Base-by-base conservation (phyloP, 257 asterid species). In the Salvia rosmarinus region DNA sequence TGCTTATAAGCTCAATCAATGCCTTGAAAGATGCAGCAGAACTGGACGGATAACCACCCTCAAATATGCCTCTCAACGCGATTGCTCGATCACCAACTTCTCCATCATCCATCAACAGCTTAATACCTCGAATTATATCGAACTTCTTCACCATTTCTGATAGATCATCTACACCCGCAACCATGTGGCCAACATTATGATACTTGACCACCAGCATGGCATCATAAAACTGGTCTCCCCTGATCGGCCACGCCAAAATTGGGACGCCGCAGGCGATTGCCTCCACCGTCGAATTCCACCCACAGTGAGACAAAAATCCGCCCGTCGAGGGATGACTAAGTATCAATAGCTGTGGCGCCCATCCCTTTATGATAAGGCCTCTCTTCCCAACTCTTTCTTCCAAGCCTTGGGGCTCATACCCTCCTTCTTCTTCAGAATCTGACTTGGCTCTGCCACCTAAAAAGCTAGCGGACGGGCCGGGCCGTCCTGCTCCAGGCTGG, bases 251-350 rank as follows among this genome's bases (percentile, higher is more conserved):
- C 6, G 89, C 91, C 84, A 89, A 20, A 7, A 89, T 67, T 1
- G 96, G 90, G 2, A 84, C 55, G 13, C 94, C 95, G 4, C 78
- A 77, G 17, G 89, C 96, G 2, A 87, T 77, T 0, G 92, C 87
- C 75, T 91, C 95, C 35, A 83, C 71, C 0, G 88, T 83, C 1
- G 97, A 91, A 74, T 87, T 91, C 93, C 96, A 89, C 5, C 97
- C 95, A 23, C 93, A 91, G 40, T 91, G 95, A 17, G 92, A 84
- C 23, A 91, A 0, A 19, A 87, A 91, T 5, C 96, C 92, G 2
- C 96, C 90, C 0, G 82, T 70, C 1, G 96, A 78, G 0, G 85
- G 82, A 51, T 91, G 96, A 60, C 90, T 84, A 19, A 91, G 64
- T 34, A 89, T 87, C 58, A 79, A 55, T 2, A 87, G 42, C 64